Evolutionary conservation across 1,139 yeast genomes (phyloP), one percentile per base, ranked within the genome.

Genomic region (Diutina mesorugosa): DNA sequence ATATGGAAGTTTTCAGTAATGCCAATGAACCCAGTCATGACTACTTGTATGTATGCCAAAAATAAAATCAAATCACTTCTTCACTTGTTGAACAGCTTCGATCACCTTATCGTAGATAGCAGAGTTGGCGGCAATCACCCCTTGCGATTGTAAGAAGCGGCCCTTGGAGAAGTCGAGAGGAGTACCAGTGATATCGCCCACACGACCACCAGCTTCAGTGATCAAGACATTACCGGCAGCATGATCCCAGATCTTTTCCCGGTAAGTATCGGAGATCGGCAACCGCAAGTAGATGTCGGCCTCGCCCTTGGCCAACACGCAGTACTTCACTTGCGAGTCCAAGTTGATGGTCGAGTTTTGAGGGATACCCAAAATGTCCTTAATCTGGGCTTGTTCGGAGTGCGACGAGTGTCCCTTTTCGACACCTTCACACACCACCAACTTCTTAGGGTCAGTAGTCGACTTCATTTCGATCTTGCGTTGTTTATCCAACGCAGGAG

Each of bases 191-290:
- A 91, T 82, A 67, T 93, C 99, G 14, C 95, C 84, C 32, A 93
- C 98, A 56, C 74, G 69, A 8, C 99, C 99, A 54, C 98, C 98
- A 63, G 95, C 88, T 69, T 95, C 99, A 46, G 81, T 77, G 51
- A 95, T 84, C 61, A 93, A 79, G 12, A 91, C 76, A 63, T 87
- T 86, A 6, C 99, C 99, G 2, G 97, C 96, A 29, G 98, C 98
- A 68, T 93, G 99, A 69, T 93, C 99, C 99, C 99, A 93, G 59
- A 93, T 90, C 72, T 95, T 93, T 68, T 93, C 99, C 65, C 89
- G 81, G 69, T 91, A 93, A 3, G 79, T 72, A 56, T 81, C 78
- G 61, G 80, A 83, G 55, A 85, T 81, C 12, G 99, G 99, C 59
- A 95, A 74, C 63, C 99, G 84, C 61, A 93, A 76, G 64, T 95